Evolutionary conservation across 2,329 filamentous ascomycete genomes (phyloP).

Genomic region (Biscogniauxia sp.): DNA sequence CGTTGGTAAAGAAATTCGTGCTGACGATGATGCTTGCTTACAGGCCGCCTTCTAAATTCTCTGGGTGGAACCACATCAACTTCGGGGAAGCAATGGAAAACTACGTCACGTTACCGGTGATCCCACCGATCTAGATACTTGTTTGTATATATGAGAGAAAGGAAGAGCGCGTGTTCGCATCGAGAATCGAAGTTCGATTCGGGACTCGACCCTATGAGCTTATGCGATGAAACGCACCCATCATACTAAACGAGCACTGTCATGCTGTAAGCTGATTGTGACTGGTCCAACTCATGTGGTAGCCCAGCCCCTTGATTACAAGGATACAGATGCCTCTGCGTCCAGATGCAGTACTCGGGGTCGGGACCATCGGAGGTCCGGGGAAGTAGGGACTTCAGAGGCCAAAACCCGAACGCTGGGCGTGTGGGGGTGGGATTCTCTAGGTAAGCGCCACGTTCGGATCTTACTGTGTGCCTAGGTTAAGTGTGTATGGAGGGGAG

Average conservation of each 20-base stretch:
- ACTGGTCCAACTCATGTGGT: background rate
- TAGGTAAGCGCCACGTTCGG: too few relatives aligned
- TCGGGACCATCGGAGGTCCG: background rate
- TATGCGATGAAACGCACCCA: background rate
- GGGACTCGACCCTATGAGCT: background rate
- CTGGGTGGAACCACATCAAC: constrained; percentile 44
- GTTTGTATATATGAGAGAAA: background rate
- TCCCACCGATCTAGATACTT: constrained; percentile 37
- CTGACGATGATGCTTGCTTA: background rate
- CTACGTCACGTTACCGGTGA: constrained; percentile 46
- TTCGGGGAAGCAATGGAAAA: constrained; percentile 43
- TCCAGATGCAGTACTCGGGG: background rate
- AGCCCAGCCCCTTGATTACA: background rate
- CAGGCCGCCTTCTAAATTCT: constrained; percentile 40
- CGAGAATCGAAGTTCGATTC: background rate
- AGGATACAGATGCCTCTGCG: background rate
- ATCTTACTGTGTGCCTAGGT: too few relatives aligned
- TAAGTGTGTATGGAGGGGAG: too few relatives aligned
- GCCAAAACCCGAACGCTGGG: background rate
- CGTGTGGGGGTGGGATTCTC: background rate
- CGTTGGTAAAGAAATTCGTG: background rate
- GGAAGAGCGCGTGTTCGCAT: background rate
- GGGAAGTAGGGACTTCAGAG: background rate
- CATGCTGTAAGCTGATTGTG: background rate
- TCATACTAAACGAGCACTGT: background rate